Evolutionary conservation across 2,329 filamentous ascomycete species (phyloP), one percentile per base, ranked within the genome.

Genomic region (Arthroderma sp.): DNA sequence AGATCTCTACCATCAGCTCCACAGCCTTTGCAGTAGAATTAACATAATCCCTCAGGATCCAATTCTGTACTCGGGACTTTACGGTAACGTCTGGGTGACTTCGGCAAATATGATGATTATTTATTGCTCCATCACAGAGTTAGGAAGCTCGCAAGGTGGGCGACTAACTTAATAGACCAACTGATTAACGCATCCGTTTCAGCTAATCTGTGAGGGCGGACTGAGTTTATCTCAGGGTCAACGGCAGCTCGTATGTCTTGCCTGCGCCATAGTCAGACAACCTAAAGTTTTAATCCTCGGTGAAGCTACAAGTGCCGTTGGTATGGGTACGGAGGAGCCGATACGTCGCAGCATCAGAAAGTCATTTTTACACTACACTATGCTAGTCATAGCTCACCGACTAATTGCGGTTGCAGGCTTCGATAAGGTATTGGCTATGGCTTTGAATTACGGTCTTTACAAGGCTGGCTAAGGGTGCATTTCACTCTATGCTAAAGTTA

Each of bases 41-140:
- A 81, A 82, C 32, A 88, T 89, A 52, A 89, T 91, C 44, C 84
- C 85, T 1, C 82, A 87, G 64, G 84, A 89, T 52, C 84, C 85
- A 0, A 82, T 88, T 1, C 70, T 91, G 5, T 89, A 91, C 64
- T 84, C 1, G 85, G 85, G 15, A 86, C 83, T 0, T 68, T 91
- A 15, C 73, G 84, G 37, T 77, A 72, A 38, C 89, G 89, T 55
- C 71, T 91, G 4, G 85, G 89, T 56, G 80, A 84, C 0, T 87
- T 88, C 54, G 70, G 80, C 45, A 70, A 82, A 48, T 77, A 84
- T 56, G 73, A 69, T 1, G 83, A 89, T 51, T 68, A 66, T 1
- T 79, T 83, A 54, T 73, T 89, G 3, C 72, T 72, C 69, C 64
- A n/a, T 64, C 64, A 36, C 54, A 60, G 15, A 22, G 15, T 8